A percentile compares a stretch with the other conserved stretches of the same genome.
Conservation (phyloP, 352 stramenopile species). For the Pythium angustatum region DNA sequence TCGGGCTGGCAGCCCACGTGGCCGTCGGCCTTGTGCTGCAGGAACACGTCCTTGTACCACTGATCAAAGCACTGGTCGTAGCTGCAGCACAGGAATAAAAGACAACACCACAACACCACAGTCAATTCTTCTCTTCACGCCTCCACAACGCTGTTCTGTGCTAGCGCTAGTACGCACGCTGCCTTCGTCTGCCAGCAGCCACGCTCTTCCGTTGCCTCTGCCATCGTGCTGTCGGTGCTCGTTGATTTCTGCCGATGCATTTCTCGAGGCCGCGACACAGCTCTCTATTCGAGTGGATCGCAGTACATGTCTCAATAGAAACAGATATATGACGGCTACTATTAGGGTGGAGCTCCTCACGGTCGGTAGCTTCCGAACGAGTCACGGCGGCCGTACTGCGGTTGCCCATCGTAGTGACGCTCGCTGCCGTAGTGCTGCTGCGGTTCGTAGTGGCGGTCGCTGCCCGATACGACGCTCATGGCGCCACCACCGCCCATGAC, state of each 20-base stretch:
- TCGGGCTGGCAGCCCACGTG: conserved; percentile 76
- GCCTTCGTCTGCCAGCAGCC: conserved; percentile 76
- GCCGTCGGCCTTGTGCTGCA: conserved; percentile 75
- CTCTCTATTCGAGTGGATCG: conserved; percentile 16
- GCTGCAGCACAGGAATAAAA: too few species aligned
- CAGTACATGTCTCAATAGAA: conserved; percentile 23
- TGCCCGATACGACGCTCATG: conserved; percentile 19
- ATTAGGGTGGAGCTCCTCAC: conserved; percentile 18
- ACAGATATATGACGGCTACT: conserved; percentile 29
- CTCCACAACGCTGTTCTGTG: too few species aligned
- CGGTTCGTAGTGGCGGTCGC: conserved; percentile 26
- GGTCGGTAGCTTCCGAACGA: conserved; percentile 26
- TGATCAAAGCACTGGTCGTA: conserved; percentile 88
- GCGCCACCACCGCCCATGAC: conserved; percentile 2
- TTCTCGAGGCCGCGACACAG: too few species aligned
- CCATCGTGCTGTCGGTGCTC: conserved; percentile 13
- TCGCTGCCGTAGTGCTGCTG: conserved; percentile 19
- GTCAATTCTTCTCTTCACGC: too few species aligned
- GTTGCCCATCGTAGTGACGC: conserved; percentile 20
- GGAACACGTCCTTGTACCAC: conserved; percentile 86
- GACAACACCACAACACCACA: too few species aligned
- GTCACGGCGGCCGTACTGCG: conserved; percentile 14
- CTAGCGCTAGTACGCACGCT: conserved; percentile 34
- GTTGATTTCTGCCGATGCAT: not conserved
- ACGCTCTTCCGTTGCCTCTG: conserved; percentile 35